phyloP scores from a whole-genome alignment of 164 flowering plant species.

The Warburgia ugandensis region DNA sequence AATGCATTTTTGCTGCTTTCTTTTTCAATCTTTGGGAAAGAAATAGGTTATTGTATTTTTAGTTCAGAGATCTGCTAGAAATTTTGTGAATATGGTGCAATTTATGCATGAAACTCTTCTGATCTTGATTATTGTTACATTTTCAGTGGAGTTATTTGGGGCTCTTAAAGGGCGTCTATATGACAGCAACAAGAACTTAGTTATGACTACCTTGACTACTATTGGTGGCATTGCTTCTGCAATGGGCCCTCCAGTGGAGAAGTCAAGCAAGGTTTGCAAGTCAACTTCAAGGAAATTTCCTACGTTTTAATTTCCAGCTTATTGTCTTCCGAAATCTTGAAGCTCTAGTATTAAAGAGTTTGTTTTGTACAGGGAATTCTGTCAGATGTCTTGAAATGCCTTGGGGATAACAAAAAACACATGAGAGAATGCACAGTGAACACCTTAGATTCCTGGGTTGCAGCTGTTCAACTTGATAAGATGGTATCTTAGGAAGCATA shows the following conservation, averaged over 20 bases:
- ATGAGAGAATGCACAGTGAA: slow-evolving; percentile 89
- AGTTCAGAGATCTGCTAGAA: too few species aligned
- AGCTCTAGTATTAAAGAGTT: too few species aligned
- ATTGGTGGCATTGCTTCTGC: slow-evolving; percentile 87
- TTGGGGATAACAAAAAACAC: slow-evolving; percentile 92
- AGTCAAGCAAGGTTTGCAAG: slow-evolving; percentile 99
- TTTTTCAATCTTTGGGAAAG: too few species aligned
- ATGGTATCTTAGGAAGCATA: slow-evolving; percentile 47
- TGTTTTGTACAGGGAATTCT: slow-evolving; percentile 79
- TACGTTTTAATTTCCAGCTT: too few species aligned
- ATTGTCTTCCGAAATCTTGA: too few species aligned
- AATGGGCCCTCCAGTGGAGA: slow-evolving; percentile 91
- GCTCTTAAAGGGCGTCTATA: slow-evolving; percentile 79
- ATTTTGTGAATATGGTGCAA: too few species aligned
- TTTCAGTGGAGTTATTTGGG: slow-evolving; percentile 90
- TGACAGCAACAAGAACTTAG: slow-evolving; percentile 90
- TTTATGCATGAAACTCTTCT: too few species aligned
- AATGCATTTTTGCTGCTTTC: too few species aligned
- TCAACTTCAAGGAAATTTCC: too few species aligned
- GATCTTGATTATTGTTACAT: too few species aligned
- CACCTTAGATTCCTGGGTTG: slow-evolving; percentile 80
- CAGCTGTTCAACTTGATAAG: slow-evolving; percentile 94
- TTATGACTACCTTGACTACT: slow-evolving; percentile 69
- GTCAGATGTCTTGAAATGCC: slow-evolving; percentile 82
- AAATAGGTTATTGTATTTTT: too few species aligned